Percentiles rank a stretch among this genome's conserved stretches.
phyloP scores from a whole-genome alignment of 2,329 filamentous ascomycete genomes.

The Pleoardoris graminearum region DNA sequence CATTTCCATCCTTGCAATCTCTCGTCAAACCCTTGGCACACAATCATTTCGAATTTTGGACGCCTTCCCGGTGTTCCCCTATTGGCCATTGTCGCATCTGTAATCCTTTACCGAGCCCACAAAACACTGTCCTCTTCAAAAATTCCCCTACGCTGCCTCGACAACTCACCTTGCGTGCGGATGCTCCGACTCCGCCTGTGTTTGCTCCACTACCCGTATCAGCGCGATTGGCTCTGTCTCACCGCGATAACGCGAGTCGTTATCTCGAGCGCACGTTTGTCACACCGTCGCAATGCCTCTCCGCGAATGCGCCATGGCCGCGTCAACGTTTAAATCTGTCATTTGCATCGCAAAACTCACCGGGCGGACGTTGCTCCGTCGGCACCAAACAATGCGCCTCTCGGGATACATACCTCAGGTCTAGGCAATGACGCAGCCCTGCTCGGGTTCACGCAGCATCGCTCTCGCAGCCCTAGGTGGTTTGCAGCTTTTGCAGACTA shows the following conservation, averaged over 20 bases:
- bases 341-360: neutral
- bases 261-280: slow-evolving; percentile 2
- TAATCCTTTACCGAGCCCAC: slow-evolving; percentile 36
- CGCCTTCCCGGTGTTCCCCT: slow-evolving; percentile 18
- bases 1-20: slow-evolving; percentile 36
- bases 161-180: slow-evolving; percentile 45
- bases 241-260: slow-evolving; percentile 2
- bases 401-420: slow-evolving; percentile 1
- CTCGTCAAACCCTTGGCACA: slow-evolving; percentile 34
- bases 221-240: slow-evolving; percentile 17
- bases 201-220: slow-evolving; percentile 32
- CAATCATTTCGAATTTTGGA: slow-evolving; percentile 43
- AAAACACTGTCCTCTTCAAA: slow-evolving; percentile 30
- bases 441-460: slow-evolving; percentile 28
- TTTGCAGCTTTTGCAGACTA: slow-evolving; percentile 27
- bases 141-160: slow-evolving; percentile 29
- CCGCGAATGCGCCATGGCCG: slow-evolving; percentile 4
- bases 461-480: slow-evolving; percentile 28
- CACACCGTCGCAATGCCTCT: slow-evolving; percentile 3
- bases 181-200: slow-evolving; percentile 31
- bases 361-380: neutral
- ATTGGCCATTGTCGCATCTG: slow-evolving; percentile 32
- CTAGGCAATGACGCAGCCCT: slow-evolving; percentile 31
- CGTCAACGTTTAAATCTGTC: neutral
- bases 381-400: neutral